Conservation (phyloP, 2,329 filamentous ascomycete genomes). For the Scedosporium minutisporum region DNA sequence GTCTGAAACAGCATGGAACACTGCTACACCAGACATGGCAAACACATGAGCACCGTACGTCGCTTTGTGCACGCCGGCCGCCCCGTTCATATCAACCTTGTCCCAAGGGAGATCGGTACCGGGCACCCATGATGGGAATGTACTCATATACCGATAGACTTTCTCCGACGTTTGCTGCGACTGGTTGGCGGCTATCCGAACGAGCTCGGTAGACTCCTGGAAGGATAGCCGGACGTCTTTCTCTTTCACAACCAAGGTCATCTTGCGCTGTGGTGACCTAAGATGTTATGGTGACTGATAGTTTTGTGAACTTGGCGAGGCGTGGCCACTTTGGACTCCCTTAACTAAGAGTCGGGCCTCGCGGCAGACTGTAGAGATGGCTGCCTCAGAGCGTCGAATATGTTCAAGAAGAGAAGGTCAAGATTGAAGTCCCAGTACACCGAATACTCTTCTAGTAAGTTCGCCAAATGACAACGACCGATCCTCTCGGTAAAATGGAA, state of each 20-base stretch:
- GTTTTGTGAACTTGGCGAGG: too few relatives aligned
- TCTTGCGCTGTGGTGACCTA: background rate
- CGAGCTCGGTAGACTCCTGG: constrained; percentile 9
- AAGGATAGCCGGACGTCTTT: constrained; percentile 3
- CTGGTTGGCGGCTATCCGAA: background rate
- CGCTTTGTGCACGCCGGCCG: background rate
- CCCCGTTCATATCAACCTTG: background rate
- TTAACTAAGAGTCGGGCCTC: too few relatives aligned
- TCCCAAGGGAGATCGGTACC: constrained; percentile 6
- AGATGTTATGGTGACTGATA: too few relatives aligned
- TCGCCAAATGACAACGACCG: too few relatives aligned
- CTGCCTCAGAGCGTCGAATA: too few relatives aligned
- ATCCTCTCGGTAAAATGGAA: too few relatives aligned
- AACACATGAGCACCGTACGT: constrained; percentile 8
- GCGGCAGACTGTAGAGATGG: too few relatives aligned
- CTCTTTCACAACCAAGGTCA: background rate
- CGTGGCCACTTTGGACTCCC: too few relatives aligned
- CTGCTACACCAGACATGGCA: constrained; percentile 6
- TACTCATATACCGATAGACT: constrained; percentile 2
- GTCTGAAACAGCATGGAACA: background rate
- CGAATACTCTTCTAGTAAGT: too few relatives aligned
- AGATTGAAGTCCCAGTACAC: too few relatives aligned
- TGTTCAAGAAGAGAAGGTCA: too few relatives aligned
- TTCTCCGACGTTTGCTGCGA: background rate
- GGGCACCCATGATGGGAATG: constrained; percentile 4